phyloP scores from a whole-genome alignment of 768 basidiomycete genomes.

The Trametes elegans region DNA sequence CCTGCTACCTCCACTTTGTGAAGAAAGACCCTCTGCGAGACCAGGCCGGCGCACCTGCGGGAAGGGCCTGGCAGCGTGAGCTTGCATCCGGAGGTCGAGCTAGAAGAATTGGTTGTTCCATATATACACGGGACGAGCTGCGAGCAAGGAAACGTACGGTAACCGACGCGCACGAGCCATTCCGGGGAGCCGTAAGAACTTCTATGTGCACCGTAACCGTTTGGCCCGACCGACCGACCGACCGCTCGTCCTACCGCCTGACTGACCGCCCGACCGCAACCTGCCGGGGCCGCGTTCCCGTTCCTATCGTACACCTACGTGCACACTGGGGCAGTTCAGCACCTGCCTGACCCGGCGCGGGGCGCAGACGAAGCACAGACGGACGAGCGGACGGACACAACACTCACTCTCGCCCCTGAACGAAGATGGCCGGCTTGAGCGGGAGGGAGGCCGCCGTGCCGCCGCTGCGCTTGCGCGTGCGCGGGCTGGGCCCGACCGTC shows the following conservation, averaged over 20 bases:
- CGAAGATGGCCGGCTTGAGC: slow-evolving; percentile 27
- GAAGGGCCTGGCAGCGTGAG: no score
- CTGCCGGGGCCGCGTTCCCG: no score
- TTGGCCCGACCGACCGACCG: no score
- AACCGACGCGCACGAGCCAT: not conserved
- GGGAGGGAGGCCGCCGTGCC: slow-evolving; percentile 22
- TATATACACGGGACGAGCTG: slow-evolving; percentile 2
- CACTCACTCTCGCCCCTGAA: slow-evolving; percentile 28
- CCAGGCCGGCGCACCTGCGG: not conserved
- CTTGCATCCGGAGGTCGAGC: no score
- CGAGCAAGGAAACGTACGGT: not conserved
- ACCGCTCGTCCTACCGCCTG: no score
- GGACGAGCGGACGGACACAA: no score
- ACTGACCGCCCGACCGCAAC: no score
- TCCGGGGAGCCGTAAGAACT: not conserved
- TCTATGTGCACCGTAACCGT: slow-evolving; percentile 4
- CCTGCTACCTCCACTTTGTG: no score
- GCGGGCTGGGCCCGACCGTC: slow-evolving; percentile 18
- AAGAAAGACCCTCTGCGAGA: not conserved
- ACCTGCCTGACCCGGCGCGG: not conserved
- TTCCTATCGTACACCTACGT: slow-evolving; percentile 16
- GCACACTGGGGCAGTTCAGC: slow-evolving; percentile 10
- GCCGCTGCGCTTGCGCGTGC: slow-evolving; percentile 24
- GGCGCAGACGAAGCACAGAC: not conserved
- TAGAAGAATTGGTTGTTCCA: not conserved